phyloP scores from a whole-genome alignment of 2,329 filamentous ascomycete genomes.

The Penicillium sp. region DNA sequence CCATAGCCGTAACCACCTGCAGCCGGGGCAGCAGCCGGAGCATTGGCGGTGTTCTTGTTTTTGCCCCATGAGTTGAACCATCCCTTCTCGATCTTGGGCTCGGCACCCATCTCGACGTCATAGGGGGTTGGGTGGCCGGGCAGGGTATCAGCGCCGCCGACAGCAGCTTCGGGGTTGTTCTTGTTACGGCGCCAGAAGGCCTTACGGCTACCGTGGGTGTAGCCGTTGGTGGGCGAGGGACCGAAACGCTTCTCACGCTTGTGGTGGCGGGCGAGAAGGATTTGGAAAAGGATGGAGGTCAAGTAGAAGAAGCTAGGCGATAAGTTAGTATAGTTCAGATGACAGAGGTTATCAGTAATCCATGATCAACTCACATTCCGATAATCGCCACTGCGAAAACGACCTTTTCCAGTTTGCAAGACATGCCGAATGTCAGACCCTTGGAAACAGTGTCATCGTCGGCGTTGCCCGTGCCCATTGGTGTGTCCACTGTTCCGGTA shows the following conservation, averaged over 20 bases:
- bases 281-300: constrained; percentile 67
- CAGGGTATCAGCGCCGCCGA: constrained; percentile 34
- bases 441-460: constrained; percentile 49
- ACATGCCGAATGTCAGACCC: constrained; percentile 53
- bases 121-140: constrained; percentile 42
- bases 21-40: constrained; percentile 11
- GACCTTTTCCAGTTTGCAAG: constrained; percentile 75
- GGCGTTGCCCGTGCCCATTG: constrained; percentile 65
- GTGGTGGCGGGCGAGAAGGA: constrained; percentile 68
- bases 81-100: constrained; percentile 21
- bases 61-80: constrained; percentile 24
- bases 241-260: constrained; percentile 72
- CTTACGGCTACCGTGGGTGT: constrained; percentile 59
- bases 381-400: constrained; percentile 76
- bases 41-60: constrained; percentile 22
- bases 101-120: constrained; percentile 36
- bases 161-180: constrained; percentile 40
- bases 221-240: constrained; percentile 64
- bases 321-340: constrained; percentile 6
- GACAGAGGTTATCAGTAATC: background rate
- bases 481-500: constrained; percentile 62
- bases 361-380: constrained; percentile 59
- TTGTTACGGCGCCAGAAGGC: constrained; percentile 46
- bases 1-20: constrained; percentile 33
- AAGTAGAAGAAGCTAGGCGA: constrained; percentile 68